A percentile compares a stretch with the other conserved stretches of the same genome.
Evolutionary conservation across 768 basidiomycete genomes (phyloP).

Genomic region (Boletus speciosus): DNA sequence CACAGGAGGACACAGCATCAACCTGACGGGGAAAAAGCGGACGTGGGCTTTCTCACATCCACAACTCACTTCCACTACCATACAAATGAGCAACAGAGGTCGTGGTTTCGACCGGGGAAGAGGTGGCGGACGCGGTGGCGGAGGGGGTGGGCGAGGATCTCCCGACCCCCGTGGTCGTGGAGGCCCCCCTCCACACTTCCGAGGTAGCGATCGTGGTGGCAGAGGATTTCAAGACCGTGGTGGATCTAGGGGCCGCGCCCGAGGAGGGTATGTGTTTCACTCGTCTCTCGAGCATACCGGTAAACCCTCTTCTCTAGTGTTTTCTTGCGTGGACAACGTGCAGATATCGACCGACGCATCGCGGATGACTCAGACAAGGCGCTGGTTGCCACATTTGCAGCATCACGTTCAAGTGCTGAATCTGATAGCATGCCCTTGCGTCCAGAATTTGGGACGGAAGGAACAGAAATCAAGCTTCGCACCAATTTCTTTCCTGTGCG

Average conservation of each 20-base stretch:
- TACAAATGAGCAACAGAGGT: constrained; percentile 36
- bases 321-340: constrained; percentile 39
- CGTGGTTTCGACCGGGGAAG: constrained; percentile 41
- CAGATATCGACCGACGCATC: constrained; percentile 53
- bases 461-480: constrained; percentile 44
- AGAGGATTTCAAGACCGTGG: constrained; percentile 29
- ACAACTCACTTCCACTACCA: neutral
- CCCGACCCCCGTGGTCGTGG: constrained; percentile 27
- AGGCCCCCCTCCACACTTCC: constrained; percentile 22
- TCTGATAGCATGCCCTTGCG: constrained; percentile 41
- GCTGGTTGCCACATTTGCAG: constrained; percentile 36
- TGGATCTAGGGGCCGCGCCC: constrained; percentile 29
- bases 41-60: neutral
- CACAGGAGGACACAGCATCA: constrained; percentile 18
- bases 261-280: constrained; percentile 37
- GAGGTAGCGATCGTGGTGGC: constrained; percentile 31
- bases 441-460: constrained; percentile 45
- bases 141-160: constrained; percentile 34
- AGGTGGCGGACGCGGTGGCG: constrained; percentile 33
- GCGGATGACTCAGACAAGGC: constrained; percentile 40
- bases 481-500: constrained; percentile 52
- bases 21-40: constrained; percentile 10
- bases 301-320: constrained; percentile 29
- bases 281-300: neutral
- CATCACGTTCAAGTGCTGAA: constrained; percentile 18